Evolutionary conservation across 306 rosid genomes (phyloP).

Genomic region (Benincasa hispida): DNA sequence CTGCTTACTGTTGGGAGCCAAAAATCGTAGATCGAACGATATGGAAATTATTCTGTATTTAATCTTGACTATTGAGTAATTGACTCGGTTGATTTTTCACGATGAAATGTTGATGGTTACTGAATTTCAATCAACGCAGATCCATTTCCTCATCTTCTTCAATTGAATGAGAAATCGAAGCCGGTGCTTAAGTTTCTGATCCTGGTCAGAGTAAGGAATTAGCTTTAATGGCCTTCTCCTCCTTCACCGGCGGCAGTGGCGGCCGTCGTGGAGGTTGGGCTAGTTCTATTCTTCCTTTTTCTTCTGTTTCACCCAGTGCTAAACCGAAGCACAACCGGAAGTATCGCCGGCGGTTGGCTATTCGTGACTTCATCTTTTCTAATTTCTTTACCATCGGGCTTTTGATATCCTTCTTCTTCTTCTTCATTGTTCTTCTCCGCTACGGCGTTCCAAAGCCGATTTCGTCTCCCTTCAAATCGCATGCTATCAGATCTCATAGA

Average conservation of each 20-base stretch:
- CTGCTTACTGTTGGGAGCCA: background rate
- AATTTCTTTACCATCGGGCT: conserved; percentile 83
- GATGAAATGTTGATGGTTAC: background rate
- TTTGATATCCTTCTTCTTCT: conserved; percentile 37
- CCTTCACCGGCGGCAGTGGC: conserved; percentile 25
- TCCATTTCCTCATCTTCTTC: background rate
- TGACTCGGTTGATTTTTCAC: background rate
- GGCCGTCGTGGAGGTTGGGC: conserved; percentile 64
- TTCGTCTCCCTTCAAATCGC: conserved; percentile 29
- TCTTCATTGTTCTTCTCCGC: conserved; percentile 51
- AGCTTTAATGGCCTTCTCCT: conserved; percentile 45
- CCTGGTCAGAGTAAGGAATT: background rate
- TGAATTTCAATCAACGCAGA: background rate
- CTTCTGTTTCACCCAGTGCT: conserved; percentile 25
- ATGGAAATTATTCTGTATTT: background rate
- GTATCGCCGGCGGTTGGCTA: conserved; percentile 34
- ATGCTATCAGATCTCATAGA: conserved; percentile 13
- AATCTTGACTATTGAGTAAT: background rate
- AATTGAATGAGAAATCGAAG: background rate
- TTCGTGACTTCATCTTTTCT: conserved; percentile 52
- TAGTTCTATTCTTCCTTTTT: conserved; percentile 46
- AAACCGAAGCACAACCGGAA: conserved; percentile 61
- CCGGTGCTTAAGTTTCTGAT: background rate
- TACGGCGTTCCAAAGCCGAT: conserved; percentile 76
- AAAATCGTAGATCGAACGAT: conserved; percentile 4